Base-by-base conservation (phyloP, 2,329 filamentous ascomycete genomes). In the Orbilia javanica region DNA sequence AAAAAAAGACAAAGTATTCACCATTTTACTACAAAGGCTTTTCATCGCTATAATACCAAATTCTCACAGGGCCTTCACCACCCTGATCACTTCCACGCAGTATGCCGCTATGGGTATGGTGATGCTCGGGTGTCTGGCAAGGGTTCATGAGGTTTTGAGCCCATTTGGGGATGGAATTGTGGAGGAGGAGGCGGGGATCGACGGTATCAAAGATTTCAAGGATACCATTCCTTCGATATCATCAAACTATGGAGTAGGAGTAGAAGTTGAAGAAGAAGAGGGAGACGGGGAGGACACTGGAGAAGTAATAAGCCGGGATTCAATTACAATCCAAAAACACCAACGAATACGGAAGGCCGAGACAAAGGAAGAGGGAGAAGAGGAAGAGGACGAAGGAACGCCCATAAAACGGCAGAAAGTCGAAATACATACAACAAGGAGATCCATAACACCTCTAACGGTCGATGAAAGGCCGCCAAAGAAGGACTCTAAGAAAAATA, bases 41-140 rank as follows among this genome's bases (percentile, higher is more conserved):
- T 48, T 50, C 6, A 52, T 18, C 50, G 62, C 83, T 15, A 79
- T 88, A 18, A 81, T 85, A 25, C 84, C 84, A 34, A 84, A 83
- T 36, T 85, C 84, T 62, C 88, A 86, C 81, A 36, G 86, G 4
- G 85, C 88, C 0, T 94, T 95, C 83, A 90, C 90, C 0, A 90
- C 90, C 79, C 85, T 95, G 48, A 85, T 91, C 2, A 90, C 90
- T 18, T 92, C 94, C 83, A 89, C 88, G 36, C 92, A 93, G 81
- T 92, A 92, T 83, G 89, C 92, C 1, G 86, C 89, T 3, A 86
- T 95, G 1, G 93, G 92, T 3, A 85, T 93, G 20, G 86, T 92
- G 79, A 86, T 95, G 8, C 83, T 94, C 53, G 89, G 88, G 20
- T 84, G 88, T 1, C 84, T 94, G 73, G 90, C 90, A 3, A 88